Percentiles rank a stretch among this genome's conserved stretches.
Conservation (phyloP, 805 yeast species). For the Candida quercuum region DNA sequence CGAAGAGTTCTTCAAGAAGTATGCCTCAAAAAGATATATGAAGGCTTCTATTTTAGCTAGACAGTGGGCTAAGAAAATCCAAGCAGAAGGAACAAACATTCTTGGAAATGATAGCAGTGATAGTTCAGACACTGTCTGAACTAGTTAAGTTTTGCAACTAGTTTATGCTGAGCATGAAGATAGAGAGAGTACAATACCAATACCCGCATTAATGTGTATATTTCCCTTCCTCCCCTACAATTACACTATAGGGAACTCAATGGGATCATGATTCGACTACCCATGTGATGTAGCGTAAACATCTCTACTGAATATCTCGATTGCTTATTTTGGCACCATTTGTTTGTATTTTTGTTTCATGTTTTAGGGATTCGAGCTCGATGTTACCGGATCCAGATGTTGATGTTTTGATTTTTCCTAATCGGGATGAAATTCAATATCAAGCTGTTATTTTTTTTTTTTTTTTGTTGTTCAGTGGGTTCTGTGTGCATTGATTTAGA, state of each 20-base stretch:
- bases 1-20: conserved; percentile 89
- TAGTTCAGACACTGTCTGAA: neutral
- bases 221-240: no score
- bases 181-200: neutral
- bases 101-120: conserved; percentile 6
- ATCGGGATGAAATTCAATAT: conserved; percentile 9
- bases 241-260: no score
- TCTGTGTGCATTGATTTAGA: no score
- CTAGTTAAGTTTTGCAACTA: neutral
- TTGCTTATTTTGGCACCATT: neutral
- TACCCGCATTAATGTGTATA: neutral
- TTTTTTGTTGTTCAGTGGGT: no score
- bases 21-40: conserved; percentile 83
- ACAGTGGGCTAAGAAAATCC: conserved; percentile 70
- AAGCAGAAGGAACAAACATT: conserved; percentile 15
- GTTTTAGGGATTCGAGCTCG: neutral
- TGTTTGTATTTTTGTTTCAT: neutral
- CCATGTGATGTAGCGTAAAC: no score
- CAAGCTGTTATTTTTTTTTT: conserved; percentile 3
- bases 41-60: conserved; percentile 75
- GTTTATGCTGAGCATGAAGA: neutral
- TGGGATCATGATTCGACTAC: no score
- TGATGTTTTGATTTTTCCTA: conserved; percentile 16
- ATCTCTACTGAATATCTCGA: no score
- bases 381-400: conserved; percentile 11